Percentiles rank a stretch among this genome's conserved stretches.
These are phyloP conservation scores for Trichoderma arundinaceum DNA, from an alignment of 2,329 filamentous ascomycete species.

Conservation along the genomic window DNA sequence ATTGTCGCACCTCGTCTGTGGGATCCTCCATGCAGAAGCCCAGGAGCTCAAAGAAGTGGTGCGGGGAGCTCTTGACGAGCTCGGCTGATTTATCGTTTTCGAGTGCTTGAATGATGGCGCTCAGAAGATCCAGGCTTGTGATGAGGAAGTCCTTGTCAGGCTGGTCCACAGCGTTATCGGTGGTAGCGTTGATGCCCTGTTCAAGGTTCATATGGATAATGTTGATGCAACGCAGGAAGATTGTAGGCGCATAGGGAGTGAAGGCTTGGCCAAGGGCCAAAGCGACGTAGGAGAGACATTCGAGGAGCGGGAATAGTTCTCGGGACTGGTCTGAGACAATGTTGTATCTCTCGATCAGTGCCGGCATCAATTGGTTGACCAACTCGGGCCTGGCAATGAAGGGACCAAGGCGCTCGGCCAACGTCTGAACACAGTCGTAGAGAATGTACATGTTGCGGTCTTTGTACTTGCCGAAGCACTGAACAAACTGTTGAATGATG, in stretches of 20 bases:
- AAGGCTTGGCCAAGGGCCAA: constrained; percentile 84
- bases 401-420: constrained; percentile 88
- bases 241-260: constrained; percentile 80
- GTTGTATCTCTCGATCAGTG: constrained; percentile 86
- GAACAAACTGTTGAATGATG: constrained; percentile 90
- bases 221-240: constrained; percentile 86
- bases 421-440: constrained; percentile 96
- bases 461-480: constrained; percentile 94
- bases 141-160: constrained; percentile 98
- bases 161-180: constrained; percentile 71
- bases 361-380: constrained; percentile 89
- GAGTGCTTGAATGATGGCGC: constrained; percentile 90
- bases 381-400: constrained; percentile 80
- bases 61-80: constrained; percentile 76
- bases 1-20: constrained; percentile 92
- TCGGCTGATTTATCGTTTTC: constrained; percentile 74
- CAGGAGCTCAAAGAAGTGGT: constrained; percentile 87
- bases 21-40: constrained; percentile 90
- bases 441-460: constrained; percentile 99
- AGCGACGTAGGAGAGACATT: constrained; percentile 93
- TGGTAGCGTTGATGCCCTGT: constrained; percentile 72
- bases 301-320: constrained; percentile 93
- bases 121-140: constrained; percentile 90
- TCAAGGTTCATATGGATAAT: constrained; percentile 93
- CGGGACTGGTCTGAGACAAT: constrained; percentile 85